Base-by-base conservation (phyloP, 257 asterid species). In the Lavandula angustifolia region DNA sequence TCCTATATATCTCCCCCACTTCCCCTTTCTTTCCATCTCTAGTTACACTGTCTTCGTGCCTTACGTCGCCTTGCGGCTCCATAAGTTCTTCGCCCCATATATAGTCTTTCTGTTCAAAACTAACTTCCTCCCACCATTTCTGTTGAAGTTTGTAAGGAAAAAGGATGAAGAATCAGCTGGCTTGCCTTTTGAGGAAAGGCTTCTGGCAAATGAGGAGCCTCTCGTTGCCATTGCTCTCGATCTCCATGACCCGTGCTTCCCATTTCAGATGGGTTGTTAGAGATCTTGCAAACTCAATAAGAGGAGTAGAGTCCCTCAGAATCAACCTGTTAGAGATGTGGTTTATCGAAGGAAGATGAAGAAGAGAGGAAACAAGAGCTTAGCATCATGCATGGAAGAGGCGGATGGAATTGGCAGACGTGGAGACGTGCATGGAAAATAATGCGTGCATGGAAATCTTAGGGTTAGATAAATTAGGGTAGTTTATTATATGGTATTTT, bases 181-280 rank as follows among this genome's bases (percentile, higher is more conserved):
- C 78, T 71, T 81, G 96, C 84, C 82, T 76, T 78, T 81, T 94
- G 75, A 70, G 51, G 71, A 85, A 85, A 10, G 99, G 95, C 60
- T 94, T 94, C 88, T 94, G 99, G 85, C 99, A 94, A 81, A 94
- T 85, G 41, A 94, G 85, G 77, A 94, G 91, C 60, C 77, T 80
- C 82, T 94, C 98, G 5, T 91, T 85, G 33, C 95, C 83, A 66
- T 79, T 83, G 67, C 89, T 85, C 48, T 94, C 96, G 3, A 88
- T 82, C 84, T 91, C 99, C 6, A 94, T 84, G 8, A 94, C 89
- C 54, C 99, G 92, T 0, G 98, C 95, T 18, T 94, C 99, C 99
- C 99, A 94, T 81, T 84, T 94, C 79, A 94, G 74, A 58, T 77
- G 86, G 12, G 95, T 73, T 32, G 91, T 80, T 44, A 84, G 85